Evolutionary conservation across 1,284 basidiomycete genomes (phyloP), one percentile per base, ranked within the genome.

Genomic region (Trametes polyzona): DNA sequence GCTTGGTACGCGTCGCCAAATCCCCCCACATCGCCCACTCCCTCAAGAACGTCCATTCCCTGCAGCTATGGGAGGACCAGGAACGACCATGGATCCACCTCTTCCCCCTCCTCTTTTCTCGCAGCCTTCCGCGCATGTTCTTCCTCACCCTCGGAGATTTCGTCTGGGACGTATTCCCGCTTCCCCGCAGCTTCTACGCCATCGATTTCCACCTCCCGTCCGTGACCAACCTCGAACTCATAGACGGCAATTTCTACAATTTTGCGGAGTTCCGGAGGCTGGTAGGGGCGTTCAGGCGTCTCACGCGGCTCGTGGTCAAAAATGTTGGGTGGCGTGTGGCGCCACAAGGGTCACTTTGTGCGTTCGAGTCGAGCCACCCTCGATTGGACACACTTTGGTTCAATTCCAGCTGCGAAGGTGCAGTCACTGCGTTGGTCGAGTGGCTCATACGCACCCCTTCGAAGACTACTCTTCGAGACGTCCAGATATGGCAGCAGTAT

Each of bases 251-350:
- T 2, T 63, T 63, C 43, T 8, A 30, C 16, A 53, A 32, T 16
- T 63, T 63, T 30, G n/a, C 26, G 10, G 56, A 63, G 12, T 58
- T 63, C 35, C 56, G 53, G 29, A 47, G 47, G n/a, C 21, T 63
- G 2, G 48, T 63, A 4, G 37, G 41, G 21, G 48, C 56, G 0
- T 58, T 60, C 24, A 44, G 19, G 14, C 36, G 41, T 1, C 56
- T 63, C 35, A 14, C 33, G 1, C 27, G 42, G 12, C 44, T 63
- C 8, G 47, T 51, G 8, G 40, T 63, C 6, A 51, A 58, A 10
- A 51, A 52, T 3, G 54, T 55, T 6, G 53, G 24, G 30, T 62
- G 57, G 61, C 47, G 37, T 17, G 26, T 32, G 9, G 6, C 41
- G 19, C 36, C 54, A 36, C n/a, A n/a, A 2, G 29, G 12, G 14